These are phyloP conservation scores for Aspergillus felis DNA, from an alignment of 2,329 filamentous ascomycete species.

Conservation along the genomic window DNA sequence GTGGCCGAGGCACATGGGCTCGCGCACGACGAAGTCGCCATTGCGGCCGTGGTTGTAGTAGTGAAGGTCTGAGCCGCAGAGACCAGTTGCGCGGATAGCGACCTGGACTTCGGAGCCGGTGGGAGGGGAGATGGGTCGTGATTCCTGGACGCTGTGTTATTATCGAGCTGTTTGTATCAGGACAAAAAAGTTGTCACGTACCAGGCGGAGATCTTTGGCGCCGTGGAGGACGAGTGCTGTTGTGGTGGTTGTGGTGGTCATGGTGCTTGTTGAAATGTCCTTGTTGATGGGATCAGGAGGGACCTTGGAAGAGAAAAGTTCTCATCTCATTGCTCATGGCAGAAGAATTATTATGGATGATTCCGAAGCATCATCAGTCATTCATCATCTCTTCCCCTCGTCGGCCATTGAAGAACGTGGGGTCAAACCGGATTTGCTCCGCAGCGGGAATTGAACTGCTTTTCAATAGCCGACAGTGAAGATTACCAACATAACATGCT, in stretches of 20 bases:
- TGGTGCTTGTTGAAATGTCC: conserved; percentile 9
- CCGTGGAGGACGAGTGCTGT: conserved; percentile 56
- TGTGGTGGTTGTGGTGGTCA: conserved; percentile 23
- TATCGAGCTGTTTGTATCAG: neutral
- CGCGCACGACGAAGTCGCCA: conserved; percentile 76
- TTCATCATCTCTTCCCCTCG: neutral
- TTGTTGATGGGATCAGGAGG: neutral
- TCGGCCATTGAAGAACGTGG: conserved; percentile 5
- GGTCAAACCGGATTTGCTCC: conserved; percentile 19
- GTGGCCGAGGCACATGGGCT: conserved; percentile 76
- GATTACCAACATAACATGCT: neutral
- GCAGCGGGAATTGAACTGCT: conserved; percentile 11
- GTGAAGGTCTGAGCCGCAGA: conserved; percentile 71
- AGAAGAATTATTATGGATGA: neutral
- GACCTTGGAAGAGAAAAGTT: neutral
- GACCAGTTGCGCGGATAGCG: conserved; percentile 61
- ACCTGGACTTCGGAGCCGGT: conserved; percentile 58
- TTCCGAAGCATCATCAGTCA: neutral
- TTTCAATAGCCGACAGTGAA: conserved; percentile 14
- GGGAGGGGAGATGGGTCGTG: conserved; percentile 46
- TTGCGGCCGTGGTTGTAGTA: conserved; percentile 87
- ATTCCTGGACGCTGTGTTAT: conserved; percentile 47
- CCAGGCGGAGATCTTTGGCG: conserved; percentile 57
- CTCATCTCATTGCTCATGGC: neutral
- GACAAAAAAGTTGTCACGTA: conserved; percentile 29